A percentile compares a stretch with the other conserved stretches of the same genome.
Evolutionary conservation across 2,329 filamentous ascomycete species (phyloP).

Genomic region (Aspergillus jensenii): DNA sequence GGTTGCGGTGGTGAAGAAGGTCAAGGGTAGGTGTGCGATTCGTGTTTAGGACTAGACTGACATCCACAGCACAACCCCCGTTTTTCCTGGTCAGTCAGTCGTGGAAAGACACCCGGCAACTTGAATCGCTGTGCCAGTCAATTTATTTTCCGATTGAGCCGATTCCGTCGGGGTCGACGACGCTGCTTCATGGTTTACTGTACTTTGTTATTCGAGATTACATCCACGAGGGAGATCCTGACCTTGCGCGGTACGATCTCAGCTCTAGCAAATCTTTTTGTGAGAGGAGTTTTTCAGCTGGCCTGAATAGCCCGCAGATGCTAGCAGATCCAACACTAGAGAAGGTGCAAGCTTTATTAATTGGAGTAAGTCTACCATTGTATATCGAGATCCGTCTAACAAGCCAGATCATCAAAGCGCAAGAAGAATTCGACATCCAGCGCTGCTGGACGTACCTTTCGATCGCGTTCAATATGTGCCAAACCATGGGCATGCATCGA

Average conservation of each 20-base stretch:
- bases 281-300: conserved; percentile 16
- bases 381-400: background rate
- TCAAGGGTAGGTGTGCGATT: conserved; percentile 15
- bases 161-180: conserved; percentile 19
- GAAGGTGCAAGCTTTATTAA: conserved; percentile 23
- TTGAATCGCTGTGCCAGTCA: conserved; percentile 22
- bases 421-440: conserved; percentile 27
- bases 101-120: conserved; percentile 21
- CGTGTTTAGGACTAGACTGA: background rate
- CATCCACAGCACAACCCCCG: conserved; percentile 20
- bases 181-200: conserved; percentile 24
- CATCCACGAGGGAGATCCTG: conserved; percentile 19
- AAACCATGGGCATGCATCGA: conserved; percentile 22
- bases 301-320: conserved; percentile 21
- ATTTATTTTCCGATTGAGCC: conserved; percentile 25
- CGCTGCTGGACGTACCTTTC: conserved; percentile 27
- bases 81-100: conserved; percentile 28
- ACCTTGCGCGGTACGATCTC: conserved; percentile 19
- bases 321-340: conserved; percentile 22
- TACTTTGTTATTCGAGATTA: conserved; percentile 28
- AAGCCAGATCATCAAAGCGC: conserved; percentile 24
- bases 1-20: conserved; percentile 20
- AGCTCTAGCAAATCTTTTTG: conserved; percentile 15
- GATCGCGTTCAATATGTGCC: conserved; percentile 26
- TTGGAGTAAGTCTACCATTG: conserved; percentile 15